phyloP scores from a whole-genome alignment of 768 basidiomycete species.

The Bullera alba region DNA sequence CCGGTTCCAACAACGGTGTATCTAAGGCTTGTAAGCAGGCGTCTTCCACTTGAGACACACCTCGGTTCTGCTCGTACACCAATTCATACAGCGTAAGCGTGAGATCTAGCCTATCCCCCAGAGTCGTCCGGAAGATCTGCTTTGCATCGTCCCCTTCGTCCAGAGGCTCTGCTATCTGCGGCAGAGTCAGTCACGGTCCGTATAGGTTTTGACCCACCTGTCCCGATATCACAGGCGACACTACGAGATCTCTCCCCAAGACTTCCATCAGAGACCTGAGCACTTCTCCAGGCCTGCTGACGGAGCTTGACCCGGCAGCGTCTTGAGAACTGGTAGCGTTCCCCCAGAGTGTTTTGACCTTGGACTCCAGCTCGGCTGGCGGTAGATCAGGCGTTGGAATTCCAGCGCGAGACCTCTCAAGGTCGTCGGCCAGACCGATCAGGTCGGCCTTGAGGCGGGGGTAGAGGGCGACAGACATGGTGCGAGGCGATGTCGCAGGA shows the following conservation, averaged over 20 bases:
- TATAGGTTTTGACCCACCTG: slow-evolving; percentile 13
- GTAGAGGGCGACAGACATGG: too few relatives aligned
- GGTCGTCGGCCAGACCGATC: too few relatives aligned
- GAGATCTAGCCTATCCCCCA: slow-evolving; percentile 34
- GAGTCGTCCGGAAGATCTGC: slow-evolving; percentile 10
- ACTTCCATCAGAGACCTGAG: slow-evolving; percentile 28
- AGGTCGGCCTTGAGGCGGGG: too few relatives aligned
- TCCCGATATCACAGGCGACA: slow-evolving; percentile 14
- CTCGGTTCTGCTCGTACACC: slow-evolving; percentile 13
- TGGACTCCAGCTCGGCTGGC: too few relatives aligned
- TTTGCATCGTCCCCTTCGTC: neutral
- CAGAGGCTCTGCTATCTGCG: slow-evolving; percentile 10
- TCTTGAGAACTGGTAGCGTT: too few relatives aligned
- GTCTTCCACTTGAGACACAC: slow-evolving; percentile 5
- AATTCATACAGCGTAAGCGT: slow-evolving; percentile 33
- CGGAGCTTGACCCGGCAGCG: too few relatives aligned
- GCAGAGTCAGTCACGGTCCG: neutral
- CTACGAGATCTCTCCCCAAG: slow-evolving; percentile 27
- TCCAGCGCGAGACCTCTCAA: too few relatives aligned
- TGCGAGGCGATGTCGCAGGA: too few relatives aligned
- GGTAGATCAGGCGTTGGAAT: too few relatives aligned
- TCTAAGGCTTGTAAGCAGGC: slow-evolving; percentile 6
- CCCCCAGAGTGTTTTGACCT: too few relatives aligned
- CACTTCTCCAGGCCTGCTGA: too few relatives aligned
- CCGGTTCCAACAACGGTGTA: slow-evolving; percentile 24